Conservation (phyloP, 805 yeast genomes). For the Lipomyces kockii region DNA sequence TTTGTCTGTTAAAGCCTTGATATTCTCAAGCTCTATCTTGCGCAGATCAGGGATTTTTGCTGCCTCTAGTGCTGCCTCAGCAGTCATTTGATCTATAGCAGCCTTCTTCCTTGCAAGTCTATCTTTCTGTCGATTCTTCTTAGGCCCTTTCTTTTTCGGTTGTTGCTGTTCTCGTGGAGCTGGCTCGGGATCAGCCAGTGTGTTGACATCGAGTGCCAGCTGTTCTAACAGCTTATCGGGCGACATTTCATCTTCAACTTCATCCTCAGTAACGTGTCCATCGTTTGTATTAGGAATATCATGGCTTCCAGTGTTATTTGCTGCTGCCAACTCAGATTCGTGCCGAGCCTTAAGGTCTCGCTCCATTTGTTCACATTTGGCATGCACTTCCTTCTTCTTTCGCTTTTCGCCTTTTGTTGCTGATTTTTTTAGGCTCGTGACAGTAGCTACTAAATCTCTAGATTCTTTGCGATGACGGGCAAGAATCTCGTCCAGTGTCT, state of each 20-base stretch:
- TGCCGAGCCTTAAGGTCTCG: constrained; percentile 60
- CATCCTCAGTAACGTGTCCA: constrained; percentile 35
- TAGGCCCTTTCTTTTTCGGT: neutral
- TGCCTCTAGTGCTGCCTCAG: constrained; percentile 76
- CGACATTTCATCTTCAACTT: constrained; percentile 53
- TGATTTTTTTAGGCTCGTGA: constrained; percentile 80
- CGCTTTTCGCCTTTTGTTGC: constrained; percentile 72
- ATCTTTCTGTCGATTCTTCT: constrained; percentile 83
- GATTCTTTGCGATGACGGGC: constrained; percentile 71
- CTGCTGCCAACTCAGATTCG: constrained; percentile 51
- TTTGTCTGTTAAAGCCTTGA: constrained; percentile 48
- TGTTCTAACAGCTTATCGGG: constrained; percentile 73
- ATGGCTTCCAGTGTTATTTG: constrained; percentile 6
- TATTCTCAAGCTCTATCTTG: constrained; percentile 69
- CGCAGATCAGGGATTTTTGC: constrained; percentile 66
- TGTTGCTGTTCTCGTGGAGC: neutral
- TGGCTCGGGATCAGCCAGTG: constrained; percentile 1
- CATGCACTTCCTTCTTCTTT: constrained; percentile 67
- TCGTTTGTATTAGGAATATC: neutral
- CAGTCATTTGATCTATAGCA: constrained; percentile 62
- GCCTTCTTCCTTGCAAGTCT: constrained; percentile 76
- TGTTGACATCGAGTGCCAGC: constrained; percentile 49
- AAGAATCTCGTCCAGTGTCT: constrained; percentile 55
- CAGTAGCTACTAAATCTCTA: constrained; percentile 65
- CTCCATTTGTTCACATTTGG: constrained; percentile 65